Percentiles rank a stretch among this genome's conserved stretches.
phyloP scores from a whole-genome alignment of 1,139 yeast species.

The Scheffersomyces titani region DNA sequence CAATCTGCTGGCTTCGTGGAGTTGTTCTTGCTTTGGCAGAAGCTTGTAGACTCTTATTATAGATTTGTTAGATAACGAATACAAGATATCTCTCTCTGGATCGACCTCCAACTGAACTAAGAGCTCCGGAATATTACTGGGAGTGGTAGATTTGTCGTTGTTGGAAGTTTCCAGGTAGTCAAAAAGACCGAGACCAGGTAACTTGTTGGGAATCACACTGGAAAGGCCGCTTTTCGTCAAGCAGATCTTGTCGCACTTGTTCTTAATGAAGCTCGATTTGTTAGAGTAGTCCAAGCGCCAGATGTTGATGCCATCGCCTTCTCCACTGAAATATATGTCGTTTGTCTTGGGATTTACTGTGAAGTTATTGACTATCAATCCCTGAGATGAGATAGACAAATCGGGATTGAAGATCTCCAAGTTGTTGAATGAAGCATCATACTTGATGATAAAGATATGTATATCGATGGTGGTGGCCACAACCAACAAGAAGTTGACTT shows the following conservation, averaged over 20 bases:
- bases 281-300: constrained; percentile 91
- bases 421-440: constrained; percentile 48
- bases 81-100: constrained; percentile 71
- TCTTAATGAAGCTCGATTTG: constrained; percentile 84
- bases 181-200: constrained; percentile 48
- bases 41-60: constrained; percentile 79
- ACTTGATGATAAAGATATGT: constrained; percentile 73
- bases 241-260: constrained; percentile 80
- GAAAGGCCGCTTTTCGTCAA: constrained; percentile 69
- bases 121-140: constrained; percentile 48
- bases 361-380: constrained; percentile 70
- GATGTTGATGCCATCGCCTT: constrained; percentile 72
- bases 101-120: constrained; percentile 72
- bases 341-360: constrained; percentile 63
- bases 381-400: constrained; percentile 76
- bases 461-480: constrained; percentile 82
- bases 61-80: constrained; percentile 81
- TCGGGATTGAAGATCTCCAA: constrained; percentile 81
- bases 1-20: constrained; percentile 41
- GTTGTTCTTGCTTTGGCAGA: constrained; percentile 32
- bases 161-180: constrained; percentile 23
- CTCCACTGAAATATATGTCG: constrained; percentile 81
- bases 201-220: constrained; percentile 53
- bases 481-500: constrained; percentile 70
- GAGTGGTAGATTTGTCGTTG: constrained; percentile 10